Base-by-base conservation (phyloP, 2,329 filamentous ascomycete species). In the Curvularia eragrostidis region DNA sequence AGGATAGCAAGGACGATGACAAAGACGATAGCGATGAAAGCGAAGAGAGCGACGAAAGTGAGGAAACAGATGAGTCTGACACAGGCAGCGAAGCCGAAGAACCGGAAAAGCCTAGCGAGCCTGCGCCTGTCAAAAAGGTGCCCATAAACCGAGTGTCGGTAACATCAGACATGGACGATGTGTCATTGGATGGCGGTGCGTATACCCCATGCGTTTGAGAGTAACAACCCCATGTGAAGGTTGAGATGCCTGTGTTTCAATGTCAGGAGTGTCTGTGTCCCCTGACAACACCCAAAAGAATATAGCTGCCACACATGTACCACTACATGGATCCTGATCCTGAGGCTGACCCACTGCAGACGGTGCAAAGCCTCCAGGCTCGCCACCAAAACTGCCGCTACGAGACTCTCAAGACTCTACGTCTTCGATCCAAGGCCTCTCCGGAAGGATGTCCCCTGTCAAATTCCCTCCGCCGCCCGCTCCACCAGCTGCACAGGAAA, bases 381-480 rank as follows among this genome's bases (percentile, higher is more conserved):
- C 65, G 57, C 69, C 82, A 18, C 82, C 82, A 50, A 87, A 85
- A 73, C 83, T 85, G 48, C 78, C 88, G 48, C 88, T 87, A 42
- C 73, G 75, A 48, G 65, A 69, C 50, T 70, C 87, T 42, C 75
- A 74, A 49, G 67, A 76, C 46, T 73, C 72, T 6, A 66, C 64
- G 36, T 62, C 58, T 52, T 68, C 69, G 6, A 55, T 82, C 87
- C 87, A 88, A 76, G 91, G 90, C 65, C 84, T 95, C 52, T 88
- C 90, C 38, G 89, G 85, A 54, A 87, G 85, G 44, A 83, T 95
- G 49, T 89, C 91, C 34, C 83, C 90, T 30, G 85, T 91, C 71
- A 77, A 79, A 54, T 75, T 73, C 21, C 77, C 75, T 26, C 78
- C 77, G 13, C 78, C 73, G 3, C 69, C 72, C 9, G 74, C 63